phyloP scores from a whole-genome alignment of 1,284 basidiomycete genomes.

The Ganoderma lingzhi region DNA sequence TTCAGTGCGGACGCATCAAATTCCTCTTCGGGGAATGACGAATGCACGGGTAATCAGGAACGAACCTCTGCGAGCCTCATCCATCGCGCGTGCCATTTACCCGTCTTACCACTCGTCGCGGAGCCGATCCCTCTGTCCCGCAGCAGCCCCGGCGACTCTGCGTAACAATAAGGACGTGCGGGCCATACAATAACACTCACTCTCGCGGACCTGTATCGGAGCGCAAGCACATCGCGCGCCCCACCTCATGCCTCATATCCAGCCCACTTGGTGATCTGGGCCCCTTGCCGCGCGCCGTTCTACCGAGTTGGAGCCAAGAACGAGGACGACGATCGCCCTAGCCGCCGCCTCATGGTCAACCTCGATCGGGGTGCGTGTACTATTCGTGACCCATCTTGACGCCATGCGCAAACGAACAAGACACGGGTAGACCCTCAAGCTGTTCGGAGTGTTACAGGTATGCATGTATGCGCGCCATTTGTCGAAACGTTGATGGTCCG shows the following conservation, averaged over 20 bases:
- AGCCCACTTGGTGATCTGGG: not conserved
- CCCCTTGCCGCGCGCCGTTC: not conserved
- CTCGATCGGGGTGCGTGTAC: conserved; percentile 5
- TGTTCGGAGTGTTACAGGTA: conserved; percentile 7
- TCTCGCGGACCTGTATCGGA: conserved; percentile 24
- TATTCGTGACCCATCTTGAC: not conserved
- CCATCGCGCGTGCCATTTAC: not conserved
- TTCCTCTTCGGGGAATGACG: not conserved
- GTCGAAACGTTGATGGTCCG: not conserved
- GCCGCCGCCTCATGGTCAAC: conserved; percentile 15
- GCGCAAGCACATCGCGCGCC: conserved; percentile 4
- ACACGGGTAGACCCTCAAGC: conserved; percentile 3
- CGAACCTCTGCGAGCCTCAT: not conserved
- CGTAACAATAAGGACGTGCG: conserved; percentile 20
- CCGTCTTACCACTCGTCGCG: not conserved
- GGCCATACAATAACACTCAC: conserved; percentile 19
- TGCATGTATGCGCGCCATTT: conserved; percentile 4
- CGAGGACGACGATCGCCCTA: conserved; percentile 14
- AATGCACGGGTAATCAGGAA: not conserved
- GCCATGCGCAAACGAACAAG: conserved; percentile 9
- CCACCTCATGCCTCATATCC: conserved; percentile 1
- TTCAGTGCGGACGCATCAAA: not conserved
- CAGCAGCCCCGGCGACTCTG: not conserved
- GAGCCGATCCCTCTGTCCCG: not conserved
- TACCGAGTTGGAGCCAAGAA: not conserved